Evolutionary conservation across 2,329 filamentous ascomycete genomes (phyloP).

Genomic region (Zymoseptoria passerinii): DNA sequence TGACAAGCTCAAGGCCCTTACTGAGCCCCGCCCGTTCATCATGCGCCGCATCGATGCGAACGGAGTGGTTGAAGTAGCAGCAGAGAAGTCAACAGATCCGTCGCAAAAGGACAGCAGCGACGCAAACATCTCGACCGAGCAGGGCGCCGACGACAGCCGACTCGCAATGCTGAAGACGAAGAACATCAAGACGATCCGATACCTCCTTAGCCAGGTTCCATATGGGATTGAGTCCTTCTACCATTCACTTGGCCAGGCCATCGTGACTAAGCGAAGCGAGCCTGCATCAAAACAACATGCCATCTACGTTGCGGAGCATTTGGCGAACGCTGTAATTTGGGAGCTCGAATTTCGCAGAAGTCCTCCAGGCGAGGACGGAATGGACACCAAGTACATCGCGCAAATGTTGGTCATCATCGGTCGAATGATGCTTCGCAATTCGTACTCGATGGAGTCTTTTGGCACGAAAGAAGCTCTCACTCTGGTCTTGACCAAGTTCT

Average conservation of each 20-base stretch:
- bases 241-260: slow-evolving; percentile 72
- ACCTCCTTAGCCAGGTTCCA: slow-evolving; percentile 69
- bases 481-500: slow-evolving; percentile 78
- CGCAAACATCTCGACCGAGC: slow-evolving; percentile 1
- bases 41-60: slow-evolving; percentile 24
- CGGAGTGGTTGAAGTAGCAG: slow-evolving; percentile 21
- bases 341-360: slow-evolving; percentile 21
- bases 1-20: slow-evolving; percentile 51
- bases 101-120: slow-evolving; percentile 1
- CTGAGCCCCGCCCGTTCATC: slow-evolving; percentile 32
- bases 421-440: slow-evolving; percentile 20
- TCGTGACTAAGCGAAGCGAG: slow-evolving; percentile 68
- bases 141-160: slow-evolving; percentile 4
- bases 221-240: slow-evolving; percentile 77
- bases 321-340: slow-evolving; percentile 52
- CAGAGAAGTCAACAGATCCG: slow-evolving; percentile 7
- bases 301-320: slow-evolving; percentile 53
- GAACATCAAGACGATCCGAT: slow-evolving; percentile 71
- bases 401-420: slow-evolving; percentile 17
- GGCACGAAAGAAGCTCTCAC: slow-evolving; percentile 42
- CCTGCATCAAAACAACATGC: slow-evolving; percentile 53
- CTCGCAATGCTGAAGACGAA: slow-evolving; percentile 42
- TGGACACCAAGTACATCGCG: slow-evolving; percentile 20
- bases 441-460: slow-evolving; percentile 19
- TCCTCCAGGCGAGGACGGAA: slow-evolving; percentile 13